phyloP scores from a whole-genome alignment of 768 basidiomycete genomes.

The Naematelia aurantialba region DNA sequence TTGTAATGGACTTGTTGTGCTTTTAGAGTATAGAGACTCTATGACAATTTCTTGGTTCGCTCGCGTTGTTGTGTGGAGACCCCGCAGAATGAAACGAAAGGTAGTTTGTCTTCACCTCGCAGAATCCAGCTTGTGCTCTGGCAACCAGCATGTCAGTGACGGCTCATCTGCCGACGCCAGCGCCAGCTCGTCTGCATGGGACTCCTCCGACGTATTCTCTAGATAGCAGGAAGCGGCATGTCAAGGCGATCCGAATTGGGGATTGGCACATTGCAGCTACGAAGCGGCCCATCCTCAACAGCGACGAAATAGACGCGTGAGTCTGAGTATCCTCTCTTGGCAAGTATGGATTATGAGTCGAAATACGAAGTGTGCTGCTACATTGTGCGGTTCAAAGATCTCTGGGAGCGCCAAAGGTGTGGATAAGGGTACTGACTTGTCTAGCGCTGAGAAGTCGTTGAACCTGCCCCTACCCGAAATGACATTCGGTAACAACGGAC shows the following conservation, averaged over 20 bases:
- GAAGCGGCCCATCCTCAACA: conserved; percentile 54
- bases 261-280: conserved; percentile 46
- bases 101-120: background rate
- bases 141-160: background rate
- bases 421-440: background rate
- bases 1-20: too few relatives aligned
- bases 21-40: background rate
- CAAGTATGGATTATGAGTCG: too few relatives aligned
- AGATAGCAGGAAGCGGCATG: conserved; percentile 1
- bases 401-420: background rate
- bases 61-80: background rate
- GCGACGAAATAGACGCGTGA: conserved; percentile 62
- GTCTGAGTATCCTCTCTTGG: conserved; percentile 13
- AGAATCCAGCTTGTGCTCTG: too few relatives aligned
- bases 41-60: background rate
- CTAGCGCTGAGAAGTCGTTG: conserved; percentile 47
- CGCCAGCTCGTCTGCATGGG: background rate
- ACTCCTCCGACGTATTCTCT: background rate
- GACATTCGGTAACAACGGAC: conserved; percentile 83
- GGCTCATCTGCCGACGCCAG: background rate
- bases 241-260: conserved; percentile 46
- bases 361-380: too few relatives aligned
- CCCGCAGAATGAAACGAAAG: too few relatives aligned
- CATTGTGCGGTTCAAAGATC: background rate
- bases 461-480: conserved; percentile 90